Base-by-base conservation (phyloP, 2,329 filamentous ascomycete species). In the Neonectria hederae region DNA sequence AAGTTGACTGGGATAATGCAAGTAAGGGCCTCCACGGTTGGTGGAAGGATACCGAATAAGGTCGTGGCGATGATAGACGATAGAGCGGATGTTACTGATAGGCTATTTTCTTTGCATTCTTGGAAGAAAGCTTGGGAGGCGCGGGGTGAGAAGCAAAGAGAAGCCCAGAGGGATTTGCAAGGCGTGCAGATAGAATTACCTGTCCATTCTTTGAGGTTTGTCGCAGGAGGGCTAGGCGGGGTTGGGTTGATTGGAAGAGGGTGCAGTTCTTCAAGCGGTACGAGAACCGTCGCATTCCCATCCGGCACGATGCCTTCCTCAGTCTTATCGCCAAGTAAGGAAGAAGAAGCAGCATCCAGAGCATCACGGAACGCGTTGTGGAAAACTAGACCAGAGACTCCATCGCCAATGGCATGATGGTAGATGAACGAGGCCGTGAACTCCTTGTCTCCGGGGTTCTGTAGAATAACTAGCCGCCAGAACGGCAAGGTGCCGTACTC, bases 321-420 rank as follows among this genome's bases (percentile, higher is more conserved):
- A 9, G 1, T 22, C 21, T 43, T 56, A 4, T 22, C 35, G 1
- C 4, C 32, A 21, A n/a, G 10, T 1, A 42, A 62, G 2, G 65
- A 62, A 2, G 65, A 52, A 22, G 74, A 65, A 13, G 24, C n/a
- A 30, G 32, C 17, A 5, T 58, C 45, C 7, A 84, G 64, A 5
- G 78, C 80, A 5, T 70, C 66, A 5, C 79, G 75, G 40, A 85
- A 81, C 0, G 76, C 73, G 9, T 74, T 69, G 59, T 84, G 83
- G 63, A 85, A 84, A 0, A 80, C 75, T 28, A 82, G 76, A 0
- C 80, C 81, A 0, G 81, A 83, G 9, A 72, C 72, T 2, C 83
- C 83, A 66, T 86, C 83, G 3, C 79, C 79, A 54, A 85, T 74
- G 2, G 79, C 80, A 72, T 85, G 83, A 60, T 86, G 83, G 65